Conservation (phyloP, 208 protist species). For the Crithidia sp. region DNA sequence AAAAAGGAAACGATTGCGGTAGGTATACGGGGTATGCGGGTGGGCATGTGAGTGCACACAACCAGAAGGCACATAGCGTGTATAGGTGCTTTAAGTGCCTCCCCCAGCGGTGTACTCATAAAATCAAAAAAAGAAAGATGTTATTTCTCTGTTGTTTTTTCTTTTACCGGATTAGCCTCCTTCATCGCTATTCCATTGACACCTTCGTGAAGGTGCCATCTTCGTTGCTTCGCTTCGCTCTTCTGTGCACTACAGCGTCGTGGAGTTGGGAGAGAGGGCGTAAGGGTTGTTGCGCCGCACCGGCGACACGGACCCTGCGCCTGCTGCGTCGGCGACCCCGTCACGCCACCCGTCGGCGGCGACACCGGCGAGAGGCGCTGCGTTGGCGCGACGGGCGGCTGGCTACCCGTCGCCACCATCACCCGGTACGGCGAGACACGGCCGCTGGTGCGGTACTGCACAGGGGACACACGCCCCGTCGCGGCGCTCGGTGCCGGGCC, state of each 20-base stretch:
- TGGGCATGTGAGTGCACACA: too few relatives aligned
- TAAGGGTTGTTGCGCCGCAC: conserved; percentile 45
- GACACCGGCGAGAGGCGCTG: conserved; percentile 36
- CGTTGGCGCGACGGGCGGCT: conserved; percentile 8
- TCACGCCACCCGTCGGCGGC: background rate
- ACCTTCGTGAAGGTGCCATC: background rate
- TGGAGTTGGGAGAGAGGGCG: conserved; percentile 30
- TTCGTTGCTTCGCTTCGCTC: background rate
- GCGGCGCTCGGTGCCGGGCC: background rate
- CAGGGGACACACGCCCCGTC: conserved; percentile 26
- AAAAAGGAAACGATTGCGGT: too few relatives aligned
- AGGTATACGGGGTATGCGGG: too few relatives aligned
- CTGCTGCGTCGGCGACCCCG: conserved; percentile 23
- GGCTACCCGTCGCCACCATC: conserved; percentile 25
- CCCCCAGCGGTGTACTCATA: too few relatives aligned
- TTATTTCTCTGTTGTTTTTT: background rate
- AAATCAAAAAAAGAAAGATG: background rate
- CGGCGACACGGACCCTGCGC: conserved; percentile 29
- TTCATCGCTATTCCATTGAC: background rate
- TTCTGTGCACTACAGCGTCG: background rate
- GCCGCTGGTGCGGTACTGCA: conserved; percentile 38
- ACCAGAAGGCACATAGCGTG: background rate
- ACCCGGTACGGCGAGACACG: conserved; percentile 33
- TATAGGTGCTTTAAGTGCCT: background rate
- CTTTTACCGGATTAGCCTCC: background rate